Percentiles rank a stretch among this genome's conserved stretches.
These are phyloP conservation scores for Ophidiomyces ophidiicola DNA, from an alignment of 2,329 filamentous ascomycete species.

Conservation along the genomic window DNA sequence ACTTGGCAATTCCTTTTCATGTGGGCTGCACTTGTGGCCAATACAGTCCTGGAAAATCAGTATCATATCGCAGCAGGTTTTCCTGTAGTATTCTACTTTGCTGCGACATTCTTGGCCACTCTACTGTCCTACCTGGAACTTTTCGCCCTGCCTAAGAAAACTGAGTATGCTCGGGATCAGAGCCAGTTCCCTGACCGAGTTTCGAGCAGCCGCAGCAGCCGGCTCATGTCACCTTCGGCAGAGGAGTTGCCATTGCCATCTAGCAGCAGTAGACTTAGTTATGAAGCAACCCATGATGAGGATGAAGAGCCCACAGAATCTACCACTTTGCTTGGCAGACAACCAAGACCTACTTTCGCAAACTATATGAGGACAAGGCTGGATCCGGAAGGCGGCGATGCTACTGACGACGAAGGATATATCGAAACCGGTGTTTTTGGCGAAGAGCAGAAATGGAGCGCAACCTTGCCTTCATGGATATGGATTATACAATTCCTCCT, in stretches of 20 bases:
- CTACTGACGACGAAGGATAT: constrained; percentile 20
- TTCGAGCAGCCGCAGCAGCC: constrained; percentile 27
- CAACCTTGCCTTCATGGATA: constrained; percentile 63
- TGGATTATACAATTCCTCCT: constrained; percentile 82
- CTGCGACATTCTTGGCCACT: constrained; percentile 59
- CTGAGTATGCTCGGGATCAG: constrained; percentile 52
- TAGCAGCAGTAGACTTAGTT: constrained; percentile 12
- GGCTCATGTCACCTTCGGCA: constrained; percentile 33
- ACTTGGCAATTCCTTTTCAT: constrained; percentile 71
- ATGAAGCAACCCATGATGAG: constrained; percentile 24
- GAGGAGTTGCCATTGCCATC: constrained; percentile 25
- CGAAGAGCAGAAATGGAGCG: constrained; percentile 77
- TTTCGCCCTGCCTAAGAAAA: constrained; percentile 61
- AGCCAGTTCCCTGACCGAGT: constrained; percentile 27
- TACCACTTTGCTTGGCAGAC: constrained; percentile 43
- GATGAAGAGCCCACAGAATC: constrained; percentile 41
- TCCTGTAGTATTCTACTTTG: constrained; percentile 67
- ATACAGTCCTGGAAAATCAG: constrained; percentile 65
- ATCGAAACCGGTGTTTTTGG: constrained; percentile 41
- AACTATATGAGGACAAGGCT: constrained; percentile 37
- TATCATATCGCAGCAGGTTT: constrained; percentile 65
- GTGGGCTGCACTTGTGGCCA: constrained; percentile 59
- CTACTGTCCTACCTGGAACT: constrained; percentile 68
- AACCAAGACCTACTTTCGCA: constrained; percentile 43
- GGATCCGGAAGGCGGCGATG: constrained; percentile 20